Evolutionary conservation across 805 yeast genomes (phyloP), one percentile per base, ranked within the genome.

Genomic region (Debaryomyces hansenii): DNA sequence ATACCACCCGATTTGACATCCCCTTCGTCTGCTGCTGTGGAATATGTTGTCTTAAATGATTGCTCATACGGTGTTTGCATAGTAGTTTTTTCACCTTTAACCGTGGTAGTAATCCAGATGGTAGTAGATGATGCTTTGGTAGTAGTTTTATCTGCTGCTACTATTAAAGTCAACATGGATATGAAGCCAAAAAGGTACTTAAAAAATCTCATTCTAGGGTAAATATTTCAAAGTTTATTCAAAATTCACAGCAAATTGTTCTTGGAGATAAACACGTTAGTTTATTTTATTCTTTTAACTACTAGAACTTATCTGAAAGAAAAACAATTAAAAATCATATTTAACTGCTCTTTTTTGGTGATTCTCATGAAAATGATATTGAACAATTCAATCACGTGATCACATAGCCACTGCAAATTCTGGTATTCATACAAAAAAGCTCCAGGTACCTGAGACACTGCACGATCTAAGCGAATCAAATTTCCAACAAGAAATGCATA

Each of bases 91-190:
- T 46, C 57, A 2, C 77, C 76, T 31, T 59, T 51, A 3, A 57
- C 50, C 8, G 75, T 71, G 21, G 59, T 43, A 11, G 77, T 72
- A 24, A 63, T 56, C 61, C 65, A 72, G 4, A 64, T 66, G 12
- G 64, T 59, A 35, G 77, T 71, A 42, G n/a, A 46, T 14, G 34
- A 33, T 11, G 33, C 20, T 24, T 37, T 33, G 41, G 34, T 16
- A 31, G 8, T 21, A 12, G 18, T 33, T 21, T 29, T 32, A 10
- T 14, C 43, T 9, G 24, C 31, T 33, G 31, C 44, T 27, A n/a
- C 14, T 16, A 41, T 20, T 16, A 39, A 24, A 9, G 33, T 41
- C 16, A 44, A 21, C 4, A 48, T 20, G 14, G 46, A 21, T 10
- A 49, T 34, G 7, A 45, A 32, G 20, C 41, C 35, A 16, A 42